Percentiles rank a stretch among this genome's conserved stretches.
phyloP scores from a whole-genome alignment of 257 asterid genomes.

The Hygrophila difformis region DNA sequence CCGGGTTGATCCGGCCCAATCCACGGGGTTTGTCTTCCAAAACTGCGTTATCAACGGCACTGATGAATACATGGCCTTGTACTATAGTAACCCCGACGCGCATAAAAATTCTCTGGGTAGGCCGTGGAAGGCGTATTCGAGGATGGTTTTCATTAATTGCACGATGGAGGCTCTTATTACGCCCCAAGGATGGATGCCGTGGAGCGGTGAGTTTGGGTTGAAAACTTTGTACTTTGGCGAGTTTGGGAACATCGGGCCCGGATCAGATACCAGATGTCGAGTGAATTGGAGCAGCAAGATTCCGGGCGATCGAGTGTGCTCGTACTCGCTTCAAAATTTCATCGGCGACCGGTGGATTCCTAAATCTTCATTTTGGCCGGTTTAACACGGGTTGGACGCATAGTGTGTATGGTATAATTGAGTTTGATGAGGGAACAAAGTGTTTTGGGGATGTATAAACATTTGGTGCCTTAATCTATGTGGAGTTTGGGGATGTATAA shows the following conservation, averaged over 20 bases:
- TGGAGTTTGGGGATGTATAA: too few relatives aligned
- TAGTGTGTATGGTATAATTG: too few relatives aligned
- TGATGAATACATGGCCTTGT: neutral
- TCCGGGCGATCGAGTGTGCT: neutral
- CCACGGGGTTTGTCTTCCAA: neutral
- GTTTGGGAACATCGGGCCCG: neutral
- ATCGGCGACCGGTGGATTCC: slow-evolving; percentile 3
- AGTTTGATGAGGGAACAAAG: too few relatives aligned
- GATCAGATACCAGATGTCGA: neutral
- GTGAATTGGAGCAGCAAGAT: neutral
- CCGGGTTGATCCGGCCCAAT: neutral
- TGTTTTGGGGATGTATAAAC: too few relatives aligned
- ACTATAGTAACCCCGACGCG: neutral
- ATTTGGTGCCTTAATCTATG: too few relatives aligned
- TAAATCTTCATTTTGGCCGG: too few relatives aligned
- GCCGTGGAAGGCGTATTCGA: slow-evolving; percentile 2
- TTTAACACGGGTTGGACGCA: too few relatives aligned
- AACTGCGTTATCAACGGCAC: neutral
- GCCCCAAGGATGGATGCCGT: neutral
- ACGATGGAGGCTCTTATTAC: neutral
- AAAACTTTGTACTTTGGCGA: neutral
- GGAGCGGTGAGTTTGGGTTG: neutral
- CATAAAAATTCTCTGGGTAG: neutral
- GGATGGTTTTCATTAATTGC: neutral
- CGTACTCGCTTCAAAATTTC: neutral